Conservation (phyloP, 169 alveolate genomes). For the Plasmodium berghei region DNA sequence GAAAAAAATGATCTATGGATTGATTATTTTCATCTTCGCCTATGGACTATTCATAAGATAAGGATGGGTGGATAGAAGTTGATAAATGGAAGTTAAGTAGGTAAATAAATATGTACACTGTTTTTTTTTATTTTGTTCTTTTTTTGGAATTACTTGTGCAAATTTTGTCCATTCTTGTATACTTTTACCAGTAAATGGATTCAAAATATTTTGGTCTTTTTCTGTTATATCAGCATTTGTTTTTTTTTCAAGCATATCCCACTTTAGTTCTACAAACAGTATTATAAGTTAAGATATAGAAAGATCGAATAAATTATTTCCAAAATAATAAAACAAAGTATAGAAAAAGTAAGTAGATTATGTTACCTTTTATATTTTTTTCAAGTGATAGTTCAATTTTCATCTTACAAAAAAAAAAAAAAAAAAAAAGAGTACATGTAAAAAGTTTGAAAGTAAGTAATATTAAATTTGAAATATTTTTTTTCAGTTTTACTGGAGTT, state of each 20-base stretch:
- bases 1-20: constrained; percentile 32
- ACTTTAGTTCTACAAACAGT: constrained; percentile 12
- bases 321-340: no score
- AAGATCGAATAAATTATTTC: no score
- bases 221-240: not conserved
- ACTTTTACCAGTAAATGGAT: constrained; percentile 65
- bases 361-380: constrained; percentile 27
- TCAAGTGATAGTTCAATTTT: constrained; percentile 36
- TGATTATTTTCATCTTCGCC: constrained; percentile 45
- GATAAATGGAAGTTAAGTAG: not conserved
- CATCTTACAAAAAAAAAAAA: constrained; percentile 14
- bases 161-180: constrained; percentile 47
- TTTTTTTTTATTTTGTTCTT: not conserved
- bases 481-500: constrained; percentile 23
- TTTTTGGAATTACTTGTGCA: constrained; percentile 9
- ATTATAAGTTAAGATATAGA: not conserved
- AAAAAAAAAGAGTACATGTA: not conserved
- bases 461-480: not conserved
- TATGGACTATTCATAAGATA: constrained; percentile 5
- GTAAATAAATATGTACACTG: not conserved
- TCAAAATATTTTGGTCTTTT: constrained; percentile 11
- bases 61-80: no score
- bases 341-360: no score
- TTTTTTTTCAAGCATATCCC: constrained; percentile 16
- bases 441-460: not conserved